Evolutionary conservation across 768 basidiomycete species (phyloP), one percentile per base, ranked within the genome.

Genomic region (Pisolithus tinctorius): DNA sequence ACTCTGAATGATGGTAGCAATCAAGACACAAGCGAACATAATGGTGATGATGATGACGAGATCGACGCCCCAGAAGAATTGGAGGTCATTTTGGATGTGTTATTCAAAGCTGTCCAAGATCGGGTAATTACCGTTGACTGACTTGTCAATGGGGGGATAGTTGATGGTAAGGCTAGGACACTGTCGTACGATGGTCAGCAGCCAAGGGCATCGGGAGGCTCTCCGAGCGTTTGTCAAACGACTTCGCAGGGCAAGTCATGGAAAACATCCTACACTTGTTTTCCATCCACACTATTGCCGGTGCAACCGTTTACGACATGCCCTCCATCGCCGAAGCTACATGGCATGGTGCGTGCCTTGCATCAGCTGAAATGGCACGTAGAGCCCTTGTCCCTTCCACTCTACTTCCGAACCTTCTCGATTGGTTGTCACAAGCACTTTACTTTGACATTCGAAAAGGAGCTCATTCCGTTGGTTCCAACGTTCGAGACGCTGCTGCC

Each of bases 331-430:
- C 93, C 26, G 93, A 97, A 67, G 76, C 78, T 53, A 88, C 88
- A 47, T 96, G 94, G 93, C 96, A 99, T 69, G 96, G 96, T 4
- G 86, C 91, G 11, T 92, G 86, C 63, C 75, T 98, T 30, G 91
- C 92, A 14, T 84, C 89, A 56, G 95, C 95, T 17, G 95, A 98
- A 71, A 80, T 96, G 73, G 88, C 91, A 37, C 80, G 96, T 43
- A 74, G 93, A 59, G 87, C 83, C 45, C 75, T 94, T 47, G 72
- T 97, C 23, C 65, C 74, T 16, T 66, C 74, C 31, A 71, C 78
- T 43, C 73, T 76, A 44, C 71, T 97, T 25, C 67, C 77, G 1
- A 74, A 80, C 52, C 67, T 93, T 45, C 73, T 97, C 6, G 76
- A 76, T 20, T 94, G 93, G 88, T 72, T 91, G 44, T 75, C 83